A percentile compares a stretch with the other conserved stretches of the same genome.
Conservation (phyloP, 2,329 filamentous ascomycete species). For the Xylariaceae sp. region DNA sequence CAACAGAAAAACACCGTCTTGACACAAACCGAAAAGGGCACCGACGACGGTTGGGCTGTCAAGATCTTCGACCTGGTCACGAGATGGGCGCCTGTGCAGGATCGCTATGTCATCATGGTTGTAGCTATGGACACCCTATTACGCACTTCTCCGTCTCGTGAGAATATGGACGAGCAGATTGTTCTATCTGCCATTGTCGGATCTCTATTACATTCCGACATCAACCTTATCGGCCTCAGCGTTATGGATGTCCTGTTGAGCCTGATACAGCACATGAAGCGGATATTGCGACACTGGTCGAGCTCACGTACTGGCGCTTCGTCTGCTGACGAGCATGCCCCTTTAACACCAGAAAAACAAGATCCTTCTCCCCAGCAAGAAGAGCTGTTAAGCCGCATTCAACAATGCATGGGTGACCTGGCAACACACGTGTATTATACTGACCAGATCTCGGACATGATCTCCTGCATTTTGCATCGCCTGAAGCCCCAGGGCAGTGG, state of each 20-base stretch:
- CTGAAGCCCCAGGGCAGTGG: conserved; percentile 62
- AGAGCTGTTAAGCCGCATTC: conserved; percentile 66
- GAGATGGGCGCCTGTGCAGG: conserved; percentile 88
- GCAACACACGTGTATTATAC: conserved; percentile 96
- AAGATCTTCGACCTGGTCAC: conserved; percentile 76
- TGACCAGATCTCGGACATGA: conserved; percentile 94
- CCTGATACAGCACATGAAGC: conserved; percentile 77
- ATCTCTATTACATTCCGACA: conserved; percentile 77
- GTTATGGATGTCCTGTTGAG: conserved; percentile 92
- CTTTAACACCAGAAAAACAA: conserved; percentile 29
- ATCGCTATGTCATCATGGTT: conserved; percentile 85
- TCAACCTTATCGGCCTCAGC: conserved; percentile 92
- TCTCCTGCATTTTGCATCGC: conserved; percentile 71
- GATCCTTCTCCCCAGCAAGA: conserved; percentile 50
- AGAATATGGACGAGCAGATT: conserved; percentile 68
- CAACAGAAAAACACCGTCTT: conserved; percentile 51
- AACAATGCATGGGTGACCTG: conserved; percentile 82
- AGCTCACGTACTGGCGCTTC: conserved; percentile 25
- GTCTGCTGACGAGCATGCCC: conserved; percentile 29
- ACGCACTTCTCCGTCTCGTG: conserved; percentile 63
- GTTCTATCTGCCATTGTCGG: conserved; percentile 74
- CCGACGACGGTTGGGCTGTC: conserved; percentile 70
- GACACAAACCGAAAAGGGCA: conserved; percentile 40
- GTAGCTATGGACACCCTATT: conserved; percentile 74
- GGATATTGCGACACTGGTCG: conserved; percentile 63